Evolutionary conservation across 2,329 filamentous ascomycete species (phyloP).

Genomic region (Fusarium floridanum): DNA sequence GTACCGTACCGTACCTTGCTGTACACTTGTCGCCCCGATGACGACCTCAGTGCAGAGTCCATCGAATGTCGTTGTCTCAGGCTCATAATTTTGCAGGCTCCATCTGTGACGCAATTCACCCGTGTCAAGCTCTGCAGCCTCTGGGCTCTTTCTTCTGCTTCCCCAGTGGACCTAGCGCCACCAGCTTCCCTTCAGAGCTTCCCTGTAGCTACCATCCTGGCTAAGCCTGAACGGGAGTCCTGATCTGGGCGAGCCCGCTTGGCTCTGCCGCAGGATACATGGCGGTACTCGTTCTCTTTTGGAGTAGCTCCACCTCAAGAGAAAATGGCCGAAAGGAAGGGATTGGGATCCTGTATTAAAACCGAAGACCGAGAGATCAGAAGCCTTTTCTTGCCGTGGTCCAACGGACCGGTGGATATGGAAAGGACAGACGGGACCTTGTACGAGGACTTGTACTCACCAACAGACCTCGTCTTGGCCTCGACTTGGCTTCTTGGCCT

Average conservation of each 20-base stretch:
- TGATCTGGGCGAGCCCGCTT: conserved; percentile 1
- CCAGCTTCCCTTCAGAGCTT: conserved; percentile 26
- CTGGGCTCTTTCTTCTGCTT: conserved; percentile 16
- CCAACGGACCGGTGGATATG: not conserved
- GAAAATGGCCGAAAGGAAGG: conserved; percentile 6
- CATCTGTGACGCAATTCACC: conserved; percentile 41
- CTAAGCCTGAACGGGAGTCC: conserved; percentile 27
- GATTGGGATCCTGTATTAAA: not conserved
- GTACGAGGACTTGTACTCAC: not conserved
- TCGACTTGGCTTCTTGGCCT: not conserved
- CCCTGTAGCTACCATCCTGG: conserved; percentile 26
- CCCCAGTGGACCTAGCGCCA: conserved; percentile 29
- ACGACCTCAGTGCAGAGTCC: conserved; percentile 17
- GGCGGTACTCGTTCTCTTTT: not conserved
- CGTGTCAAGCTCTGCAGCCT: conserved; percentile 2
- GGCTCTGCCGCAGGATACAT: not conserved
- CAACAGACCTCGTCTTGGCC: not conserved
- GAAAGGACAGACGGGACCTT: not conserved
- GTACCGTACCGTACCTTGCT: not conserved
- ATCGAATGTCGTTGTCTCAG: conserved; percentile 12
- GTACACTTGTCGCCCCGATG: conserved; percentile 14
- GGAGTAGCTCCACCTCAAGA: not conserved
- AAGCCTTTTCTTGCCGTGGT: not conserved
- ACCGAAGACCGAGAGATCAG: not conserved
- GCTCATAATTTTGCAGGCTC: conserved; percentile 30